These are phyloP conservation scores for Pseudonectria foliicola DNA, from an alignment of 2,329 filamentous ascomycete species.

Conservation along the genomic window DNA sequence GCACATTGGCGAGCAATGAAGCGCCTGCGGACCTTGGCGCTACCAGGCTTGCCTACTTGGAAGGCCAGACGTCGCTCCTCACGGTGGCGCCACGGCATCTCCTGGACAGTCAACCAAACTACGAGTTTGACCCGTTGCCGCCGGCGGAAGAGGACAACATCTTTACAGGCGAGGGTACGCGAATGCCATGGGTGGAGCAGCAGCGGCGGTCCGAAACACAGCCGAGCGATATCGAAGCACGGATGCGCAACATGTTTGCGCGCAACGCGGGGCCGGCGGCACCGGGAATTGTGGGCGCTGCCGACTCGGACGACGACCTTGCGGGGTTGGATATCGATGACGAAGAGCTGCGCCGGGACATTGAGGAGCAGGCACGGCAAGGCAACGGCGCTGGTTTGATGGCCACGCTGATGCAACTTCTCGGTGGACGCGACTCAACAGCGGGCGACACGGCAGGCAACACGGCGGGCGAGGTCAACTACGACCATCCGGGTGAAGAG, in stretches of 20 bases:
- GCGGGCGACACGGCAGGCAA: background rate
- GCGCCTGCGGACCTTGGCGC: constrained; percentile 40
- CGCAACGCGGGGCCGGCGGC: constrained; percentile 10
- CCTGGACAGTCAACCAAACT: constrained; percentile 58
- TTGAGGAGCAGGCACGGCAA: constrained; percentile 21
- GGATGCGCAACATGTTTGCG: constrained; percentile 23
- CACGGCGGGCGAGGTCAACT: constrained; percentile 7
- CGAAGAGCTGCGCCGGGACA: constrained; percentile 25
- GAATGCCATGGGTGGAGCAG: constrained; percentile 11
- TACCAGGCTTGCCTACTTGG: constrained; percentile 71
- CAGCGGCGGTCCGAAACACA: constrained; percentile 1
- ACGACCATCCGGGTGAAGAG: constrained; percentile 4
- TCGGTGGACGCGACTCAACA: constrained; percentile 3
- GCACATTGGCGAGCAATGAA: constrained; percentile 32
- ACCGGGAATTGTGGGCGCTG: constrained; percentile 7
- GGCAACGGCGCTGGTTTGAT: constrained; percentile 21
- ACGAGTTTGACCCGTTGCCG: constrained; percentile 76
- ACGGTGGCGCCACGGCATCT: constrained; percentile 59
- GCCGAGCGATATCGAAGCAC: constrained; percentile 18
- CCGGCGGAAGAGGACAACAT: constrained; percentile 52
- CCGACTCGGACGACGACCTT: constrained; percentile 21
- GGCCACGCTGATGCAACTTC: constrained; percentile 8
- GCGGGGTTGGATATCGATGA: constrained; percentile 22
- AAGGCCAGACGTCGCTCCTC: constrained; percentile 66
- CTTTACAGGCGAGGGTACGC: constrained; percentile 35